These are phyloP conservation scores for Teunomyces cretensis DNA, from an alignment of 805 yeast genomes.

Conservation along the genomic window DNA sequence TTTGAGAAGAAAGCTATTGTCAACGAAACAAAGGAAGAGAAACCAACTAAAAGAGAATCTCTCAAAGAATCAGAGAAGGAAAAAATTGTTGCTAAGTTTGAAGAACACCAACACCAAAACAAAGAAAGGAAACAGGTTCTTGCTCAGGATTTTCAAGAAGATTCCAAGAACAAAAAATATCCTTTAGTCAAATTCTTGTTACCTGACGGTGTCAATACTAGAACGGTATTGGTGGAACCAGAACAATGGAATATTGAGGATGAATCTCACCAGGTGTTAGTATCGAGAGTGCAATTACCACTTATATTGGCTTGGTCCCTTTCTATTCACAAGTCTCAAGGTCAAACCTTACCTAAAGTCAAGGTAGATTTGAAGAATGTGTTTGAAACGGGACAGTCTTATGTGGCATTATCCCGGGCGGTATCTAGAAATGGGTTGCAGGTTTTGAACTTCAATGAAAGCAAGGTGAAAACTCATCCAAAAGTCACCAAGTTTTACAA, in stretches of 20 bases:
- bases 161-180: constrained; percentile 47
- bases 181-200: constrained; percentile 80
- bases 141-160: constrained; percentile 40
- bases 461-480: constrained; percentile 66
- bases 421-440: constrained; percentile 80
- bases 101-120: constrained; percentile 17
- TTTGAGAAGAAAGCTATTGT: constrained; percentile 8
- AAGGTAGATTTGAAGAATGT: constrained; percentile 72
- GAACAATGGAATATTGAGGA: constrained; percentile 83
- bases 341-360: constrained; percentile 78
- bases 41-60: neutral
- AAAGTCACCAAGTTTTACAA: constrained; percentile 71
- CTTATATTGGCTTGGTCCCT: constrained; percentile 94
- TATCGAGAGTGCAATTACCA: constrained; percentile 78
- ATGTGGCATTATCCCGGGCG: constrained; percentile 93
- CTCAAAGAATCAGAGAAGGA: constrained; percentile 1
- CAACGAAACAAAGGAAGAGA: neutral
- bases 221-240: constrained; percentile 77
- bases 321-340: constrained; percentile 95
- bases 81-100: neutral
- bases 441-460: constrained; percentile 66
- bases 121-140: constrained; percentile 49
- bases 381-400: constrained; percentile 93
- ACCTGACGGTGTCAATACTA: constrained; percentile 62
- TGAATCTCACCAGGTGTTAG: constrained; percentile 64